Evolutionary conservation across 352 stramenopile genomes (phyloP).

Genomic region (Pythium phragmitis): DNA sequence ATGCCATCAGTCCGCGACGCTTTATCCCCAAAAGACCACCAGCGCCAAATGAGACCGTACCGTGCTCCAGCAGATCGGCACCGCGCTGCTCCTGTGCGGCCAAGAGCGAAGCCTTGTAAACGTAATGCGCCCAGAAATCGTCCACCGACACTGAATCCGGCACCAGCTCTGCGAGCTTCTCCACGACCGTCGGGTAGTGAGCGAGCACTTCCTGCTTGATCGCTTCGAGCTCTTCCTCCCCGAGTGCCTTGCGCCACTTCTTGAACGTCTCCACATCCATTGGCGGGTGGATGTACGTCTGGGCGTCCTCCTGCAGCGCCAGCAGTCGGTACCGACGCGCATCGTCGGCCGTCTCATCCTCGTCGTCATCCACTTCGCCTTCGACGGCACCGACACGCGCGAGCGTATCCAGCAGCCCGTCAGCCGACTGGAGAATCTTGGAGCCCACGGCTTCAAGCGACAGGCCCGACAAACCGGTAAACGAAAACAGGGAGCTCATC

Average conservation of each 20-base stretch:
- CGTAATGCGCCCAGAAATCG: constrained; percentile 68
- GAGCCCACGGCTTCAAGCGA: constrained; percentile 63
- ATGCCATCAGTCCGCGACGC: background rate
- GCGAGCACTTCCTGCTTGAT: constrained; percentile 57
- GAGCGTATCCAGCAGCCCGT: constrained; percentile 57
- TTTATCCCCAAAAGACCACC: background rate
- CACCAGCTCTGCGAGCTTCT: constrained; percentile 62
- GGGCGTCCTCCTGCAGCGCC: constrained; percentile 59
- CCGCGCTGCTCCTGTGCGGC: constrained; percentile 66
- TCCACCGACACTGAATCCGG: constrained; percentile 46
- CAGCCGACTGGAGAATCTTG: constrained; percentile 68
- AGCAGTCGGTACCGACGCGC: constrained; percentile 56
- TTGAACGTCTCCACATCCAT: constrained; percentile 60
- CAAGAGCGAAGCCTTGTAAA: constrained; percentile 73
- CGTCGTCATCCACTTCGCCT: constrained; percentile 33
- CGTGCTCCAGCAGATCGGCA: constrained; percentile 61
- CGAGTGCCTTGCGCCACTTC: constrained; percentile 49
- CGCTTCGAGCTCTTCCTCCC: constrained; percentile 35
- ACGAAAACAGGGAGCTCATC: constrained; percentile 58
- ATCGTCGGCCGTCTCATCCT: constrained; percentile 32
- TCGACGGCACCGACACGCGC: constrained; percentile 32
- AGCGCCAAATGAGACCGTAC: constrained; percentile 24
- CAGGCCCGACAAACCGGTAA: constrained; percentile 38
- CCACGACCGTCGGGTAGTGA: constrained; percentile 58
- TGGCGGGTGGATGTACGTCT: constrained; percentile 62